Evolutionary conservation across 2,329 filamentous ascomycete genomes (phyloP).

Genomic region (Chrysoporthe cubensis): DNA sequence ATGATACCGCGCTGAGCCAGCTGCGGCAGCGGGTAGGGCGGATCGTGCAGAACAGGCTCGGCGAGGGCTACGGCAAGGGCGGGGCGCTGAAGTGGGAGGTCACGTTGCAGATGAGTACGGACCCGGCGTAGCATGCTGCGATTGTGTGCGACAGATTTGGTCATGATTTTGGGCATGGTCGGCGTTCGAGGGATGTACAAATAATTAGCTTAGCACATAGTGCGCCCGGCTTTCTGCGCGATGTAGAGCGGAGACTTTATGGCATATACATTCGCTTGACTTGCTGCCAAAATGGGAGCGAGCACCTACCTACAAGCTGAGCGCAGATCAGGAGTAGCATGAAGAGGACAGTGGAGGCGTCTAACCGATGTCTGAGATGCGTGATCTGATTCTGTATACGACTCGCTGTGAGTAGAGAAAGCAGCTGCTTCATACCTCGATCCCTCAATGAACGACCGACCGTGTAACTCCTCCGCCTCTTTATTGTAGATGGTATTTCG

Average conservation of each 20-base stretch:
- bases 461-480: background rate
- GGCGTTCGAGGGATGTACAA: conserved; percentile 1
- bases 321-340: background rate
- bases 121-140: conserved; percentile 31
- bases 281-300: background rate
- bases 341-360: background rate
- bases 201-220: background rate
- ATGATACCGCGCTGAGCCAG: conserved; percentile 72
- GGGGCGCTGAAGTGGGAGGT: conserved; percentile 90
- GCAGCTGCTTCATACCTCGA: background rate
- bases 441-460: conserved; percentile 1
- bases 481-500: conserved; percentile 7
- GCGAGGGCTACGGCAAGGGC: conserved; percentile 83
- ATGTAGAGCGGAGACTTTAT: background rate
- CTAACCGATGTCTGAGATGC: conserved; percentile 1
- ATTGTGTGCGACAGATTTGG: background rate
- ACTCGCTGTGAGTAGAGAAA: conserved; percentile 11
- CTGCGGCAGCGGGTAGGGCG: conserved; percentile 76
- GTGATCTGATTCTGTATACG: conserved; percentile 1
- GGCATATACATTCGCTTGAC: background rate
- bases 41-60: conserved; percentile 82
- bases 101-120: conserved; percentile 73
- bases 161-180: background rate
- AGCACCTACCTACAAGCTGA: background rate
- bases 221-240: background rate